Evolutionary conservation across 2,329 filamentous ascomycete species (phyloP), one percentile per base, ranked within the genome.

Genomic region (Xylaria sp.): DNA sequence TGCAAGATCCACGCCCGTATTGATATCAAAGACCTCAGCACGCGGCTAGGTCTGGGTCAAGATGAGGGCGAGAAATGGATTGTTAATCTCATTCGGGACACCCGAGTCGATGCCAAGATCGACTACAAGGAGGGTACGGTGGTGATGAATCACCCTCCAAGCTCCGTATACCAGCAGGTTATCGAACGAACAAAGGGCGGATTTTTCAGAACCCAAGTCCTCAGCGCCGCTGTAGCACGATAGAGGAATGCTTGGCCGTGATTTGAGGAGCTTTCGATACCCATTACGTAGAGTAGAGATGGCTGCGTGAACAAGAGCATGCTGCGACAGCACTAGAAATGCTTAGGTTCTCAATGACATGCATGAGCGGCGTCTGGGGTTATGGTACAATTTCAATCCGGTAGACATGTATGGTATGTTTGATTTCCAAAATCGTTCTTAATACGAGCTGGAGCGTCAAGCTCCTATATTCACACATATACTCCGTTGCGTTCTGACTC

Each of bases 41-140:
- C 90, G 71, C 92, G 96, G 79, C 89, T 99, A 67, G 96, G 95
- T 72, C 87, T 99, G 72, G 93, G 92, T 79, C 90, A 94, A 76
- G 93, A 97, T 78, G 96, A 98, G 77, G 96, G 96, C 76, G 96
- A 99, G 89, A 99, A 99, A 86, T 99, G 96, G 96, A 99, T 99
- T 77, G 96, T 99, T 75, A 99, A 99, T 85, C 87, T 99, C 71
- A 99, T 99, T 82, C 91, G 96, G 71, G 96, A 99, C 83, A 99
- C 96, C 27, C 89, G 94, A 70, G 92, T 99, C 70, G 96, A 99
- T 78, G 96, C 96, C 77, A 99, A 99, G 89, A 98, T 98, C 79
- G 96, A 99, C 84, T 97, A 97, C 85, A 93, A 98, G 85, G 93
- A 97, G 83, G 96, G 96, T 78, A 98, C 96, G 61, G 96, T 99